Conservation (phyloP, 768 basidiomycete species). For the Tricholoma furcatifolium region DNA sequence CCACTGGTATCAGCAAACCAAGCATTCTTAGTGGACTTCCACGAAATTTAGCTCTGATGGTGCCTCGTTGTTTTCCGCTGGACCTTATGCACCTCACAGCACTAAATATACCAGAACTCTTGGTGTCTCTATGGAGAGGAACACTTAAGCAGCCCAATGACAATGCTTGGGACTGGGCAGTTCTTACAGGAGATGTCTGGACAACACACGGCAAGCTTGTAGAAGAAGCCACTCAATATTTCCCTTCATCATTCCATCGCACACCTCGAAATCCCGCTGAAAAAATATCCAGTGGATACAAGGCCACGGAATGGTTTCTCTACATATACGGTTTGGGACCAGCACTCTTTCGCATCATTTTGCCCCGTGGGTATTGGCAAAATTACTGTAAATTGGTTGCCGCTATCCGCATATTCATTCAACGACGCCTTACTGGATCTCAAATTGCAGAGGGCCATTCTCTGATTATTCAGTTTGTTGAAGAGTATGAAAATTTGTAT, state of each 20-base stretch:
- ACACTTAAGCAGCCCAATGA: background rate
- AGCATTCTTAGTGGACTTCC: conserved; percentile 1
- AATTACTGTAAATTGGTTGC: conserved; percentile 11
- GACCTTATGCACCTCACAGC: conserved; percentile 2
- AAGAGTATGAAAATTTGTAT: conserved; percentile 29
- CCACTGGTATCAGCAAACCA: background rate
- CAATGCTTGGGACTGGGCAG: conserved; percentile 14
- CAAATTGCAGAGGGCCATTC: conserved; percentile 17
- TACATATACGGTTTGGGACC: conserved; percentile 26
- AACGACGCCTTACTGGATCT: conserved; percentile 12
- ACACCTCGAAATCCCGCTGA: conserved; percentile 29
- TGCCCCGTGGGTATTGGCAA: conserved; percentile 21
- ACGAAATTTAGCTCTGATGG: background rate
- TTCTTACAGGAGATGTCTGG: background rate
- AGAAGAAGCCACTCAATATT: conserved; percentile 3
- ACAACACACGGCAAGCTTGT: conserved; percentile 5
- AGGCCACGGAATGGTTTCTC: conserved; percentile 23
- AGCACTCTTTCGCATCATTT: conserved; percentile 19
- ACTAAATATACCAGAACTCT: background rate
- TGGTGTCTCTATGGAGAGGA: conserved; percentile 11
- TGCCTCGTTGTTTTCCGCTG: no score
- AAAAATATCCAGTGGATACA: conserved; percentile 30
- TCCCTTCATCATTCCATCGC: conserved; percentile 21
- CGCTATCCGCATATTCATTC: conserved; percentile 20
- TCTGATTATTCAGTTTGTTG: conserved; percentile 20